These are phyloP conservation scores for Nicotiana knightiana DNA, from an alignment of 257 asterid genomes.

Conservation along the genomic window DNA sequence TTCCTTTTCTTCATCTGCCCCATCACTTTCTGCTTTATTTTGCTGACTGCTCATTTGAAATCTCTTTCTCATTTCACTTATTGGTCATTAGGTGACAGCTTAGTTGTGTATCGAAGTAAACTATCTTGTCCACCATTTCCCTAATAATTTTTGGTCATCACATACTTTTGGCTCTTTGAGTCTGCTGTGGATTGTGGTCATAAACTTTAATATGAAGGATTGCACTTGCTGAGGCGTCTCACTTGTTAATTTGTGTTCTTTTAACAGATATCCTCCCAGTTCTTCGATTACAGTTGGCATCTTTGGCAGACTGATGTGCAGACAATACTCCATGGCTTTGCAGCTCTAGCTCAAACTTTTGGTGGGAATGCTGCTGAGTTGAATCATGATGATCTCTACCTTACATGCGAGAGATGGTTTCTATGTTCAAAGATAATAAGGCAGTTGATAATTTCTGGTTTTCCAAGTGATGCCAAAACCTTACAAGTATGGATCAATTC, in stretches of 20 bases:
- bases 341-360: conserved; percentile 64
- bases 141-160: background rate
- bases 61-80: conserved; percentile 1
- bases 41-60: background rate
- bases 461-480: conserved; percentile 68
- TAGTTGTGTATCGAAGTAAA: background rate
- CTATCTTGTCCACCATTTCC: background rate
- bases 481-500: conserved; percentile 46
- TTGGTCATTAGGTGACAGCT: background rate
- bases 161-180: background rate
- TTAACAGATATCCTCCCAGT: conserved; percentile 77
- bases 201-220: conserved; percentile 10
- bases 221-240: conserved; percentile 9
- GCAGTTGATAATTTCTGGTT: conserved; percentile 78
- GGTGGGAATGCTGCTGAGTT: conserved; percentile 41
- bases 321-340: conserved; percentile 69
- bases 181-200: conserved; percentile 16
- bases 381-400: conserved; percentile 62
- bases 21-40: background rate
- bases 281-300: conserved; percentile 97
- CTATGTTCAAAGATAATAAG: conserved; percentile 87
- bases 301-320: conserved; percentile 94
- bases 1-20: background rate
- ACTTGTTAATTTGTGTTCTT: conserved; percentile 25
- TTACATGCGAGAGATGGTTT: conserved; percentile 95